Evolutionary conservation across 208 protist species (phyloP).

Genomic region (Perkinsela sp.): DNA sequence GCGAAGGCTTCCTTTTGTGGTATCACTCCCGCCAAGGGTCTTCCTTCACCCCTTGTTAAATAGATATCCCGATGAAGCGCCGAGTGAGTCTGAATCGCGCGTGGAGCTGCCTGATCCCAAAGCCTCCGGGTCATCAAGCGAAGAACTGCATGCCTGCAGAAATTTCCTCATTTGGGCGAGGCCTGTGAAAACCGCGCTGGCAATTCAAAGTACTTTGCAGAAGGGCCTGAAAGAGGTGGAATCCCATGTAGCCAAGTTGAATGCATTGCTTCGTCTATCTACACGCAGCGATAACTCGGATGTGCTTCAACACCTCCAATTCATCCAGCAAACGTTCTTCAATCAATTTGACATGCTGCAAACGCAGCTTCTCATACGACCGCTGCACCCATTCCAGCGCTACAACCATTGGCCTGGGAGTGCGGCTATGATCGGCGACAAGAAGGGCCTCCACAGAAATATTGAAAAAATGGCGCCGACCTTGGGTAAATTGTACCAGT

Average conservation of each 20-base stretch:
- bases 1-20: conserved; percentile 3
- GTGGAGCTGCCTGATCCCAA: background rate
- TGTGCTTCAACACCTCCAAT: background rate
- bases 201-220: background rate
- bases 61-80: background rate
- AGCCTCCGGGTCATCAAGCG: background rate
- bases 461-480: background rate
- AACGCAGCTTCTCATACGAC: background rate
- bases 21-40: background rate
- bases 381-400: background rate
- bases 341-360: background rate
- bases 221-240: background rate
- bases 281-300: background rate
- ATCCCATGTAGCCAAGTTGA: background rate
- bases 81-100: background rate
- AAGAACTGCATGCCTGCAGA: background rate
- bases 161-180: background rate
- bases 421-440: background rate
- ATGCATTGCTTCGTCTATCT: background rate
- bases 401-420: background rate
- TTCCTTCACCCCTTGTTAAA: background rate
- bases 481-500: too few species aligned
- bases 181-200: background rate
- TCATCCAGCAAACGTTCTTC: background rate
- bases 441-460: background rate